Conservation (phyloP, 2,329 filamentous ascomycete species). For the Ascochyta rabiei region DNA sequence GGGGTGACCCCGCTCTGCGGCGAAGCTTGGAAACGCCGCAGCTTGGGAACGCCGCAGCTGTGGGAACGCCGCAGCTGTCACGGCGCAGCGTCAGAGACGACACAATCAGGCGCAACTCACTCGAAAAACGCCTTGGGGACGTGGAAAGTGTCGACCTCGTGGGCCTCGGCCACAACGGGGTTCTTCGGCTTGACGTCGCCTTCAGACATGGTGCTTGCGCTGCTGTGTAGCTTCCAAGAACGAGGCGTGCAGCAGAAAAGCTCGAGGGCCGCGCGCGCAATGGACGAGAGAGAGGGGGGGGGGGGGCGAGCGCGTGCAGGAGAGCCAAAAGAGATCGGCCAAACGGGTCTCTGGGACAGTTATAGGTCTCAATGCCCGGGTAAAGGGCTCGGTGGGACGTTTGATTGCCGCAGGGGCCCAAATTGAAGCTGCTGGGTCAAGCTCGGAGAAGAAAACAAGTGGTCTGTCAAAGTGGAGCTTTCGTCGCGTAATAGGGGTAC, state of each 20-base stretch:
- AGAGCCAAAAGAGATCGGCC: slow-evolving; percentile 6
- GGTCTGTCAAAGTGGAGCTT: slow-evolving; percentile 32
- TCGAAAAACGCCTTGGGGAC: slow-evolving; percentile 59
- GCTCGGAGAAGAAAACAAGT: slow-evolving; percentile 40
- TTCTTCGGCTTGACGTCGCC: slow-evolving; percentile 47
- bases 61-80: slow-evolving; percentile 19
- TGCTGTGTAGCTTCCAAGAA: neutral
- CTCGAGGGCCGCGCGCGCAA: slow-evolving; percentile 3
- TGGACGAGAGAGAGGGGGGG: slow-evolving; percentile 3
- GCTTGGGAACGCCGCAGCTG: slow-evolving; percentile 15
- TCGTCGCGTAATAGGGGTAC: slow-evolving; percentile 14
- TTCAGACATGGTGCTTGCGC: slow-evolving; percentile 51
- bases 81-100: slow-evolving; percentile 18
- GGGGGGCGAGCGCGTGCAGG: slow-evolving; percentile 4
- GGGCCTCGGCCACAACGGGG: slow-evolving; percentile 73
- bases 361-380: slow-evolving; percentile 42
- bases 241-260: neutral
- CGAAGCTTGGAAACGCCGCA: slow-evolving; percentile 13
- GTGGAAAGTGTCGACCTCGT: slow-evolving; percentile 75
- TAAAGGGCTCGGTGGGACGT: slow-evolving; percentile 45
- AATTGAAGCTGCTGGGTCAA: slow-evolving; percentile 31
- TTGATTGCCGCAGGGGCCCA: slow-evolving; percentile 37
- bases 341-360: slow-evolving; percentile 17
- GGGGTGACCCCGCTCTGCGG: slow-evolving; percentile 45
- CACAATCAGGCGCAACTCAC: slow-evolving; percentile 37